Evolutionary conservation across 176 grass and related monocot species (phyloP).

Genomic region (Dactylis glomerata): DNA sequence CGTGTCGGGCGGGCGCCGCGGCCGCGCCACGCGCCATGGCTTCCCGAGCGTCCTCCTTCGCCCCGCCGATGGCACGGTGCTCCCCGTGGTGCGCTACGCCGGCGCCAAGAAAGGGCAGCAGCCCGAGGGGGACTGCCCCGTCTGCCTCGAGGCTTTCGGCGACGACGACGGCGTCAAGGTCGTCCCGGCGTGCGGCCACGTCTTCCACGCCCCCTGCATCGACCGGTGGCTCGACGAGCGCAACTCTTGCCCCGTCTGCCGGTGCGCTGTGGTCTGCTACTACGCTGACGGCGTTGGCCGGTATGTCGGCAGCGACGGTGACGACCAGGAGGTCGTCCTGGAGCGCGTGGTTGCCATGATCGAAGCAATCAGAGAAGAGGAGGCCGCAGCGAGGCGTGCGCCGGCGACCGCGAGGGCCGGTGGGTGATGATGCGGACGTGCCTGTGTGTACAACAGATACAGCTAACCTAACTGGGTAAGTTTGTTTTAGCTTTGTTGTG

Average conservation of each 20-base stretch:
- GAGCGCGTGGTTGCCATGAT: slow-evolving; percentile 51
- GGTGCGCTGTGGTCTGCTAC: slow-evolving; percentile 44
- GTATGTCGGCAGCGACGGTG: background rate
- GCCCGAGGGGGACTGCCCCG: slow-evolving; percentile 51
- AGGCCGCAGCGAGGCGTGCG: slow-evolving; percentile 17
- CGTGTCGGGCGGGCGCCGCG: slow-evolving; percentile 16
- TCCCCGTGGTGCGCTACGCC: slow-evolving; percentile 37
- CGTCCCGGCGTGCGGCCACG: slow-evolving; percentile 54
- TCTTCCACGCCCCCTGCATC: slow-evolving; percentile 70
- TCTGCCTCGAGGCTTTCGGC: slow-evolving; percentile 60
- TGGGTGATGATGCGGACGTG: slow-evolving; percentile 3
- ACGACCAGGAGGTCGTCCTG: slow-evolving; percentile 46
- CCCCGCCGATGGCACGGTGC: background rate
- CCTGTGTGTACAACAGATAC: slow-evolving; percentile 22
- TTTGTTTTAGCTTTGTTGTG: slow-evolving; percentile 20
- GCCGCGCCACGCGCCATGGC: slow-evolving; percentile 35
- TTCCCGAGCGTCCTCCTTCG: slow-evolving; percentile 25
- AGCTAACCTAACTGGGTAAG: slow-evolving; percentile 46
- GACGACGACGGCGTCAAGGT: slow-evolving; percentile 60
- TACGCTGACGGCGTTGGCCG: background rate
- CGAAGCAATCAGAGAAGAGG: slow-evolving; percentile 39
- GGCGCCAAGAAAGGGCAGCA: slow-evolving; percentile 20
- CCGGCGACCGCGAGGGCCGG: background rate
- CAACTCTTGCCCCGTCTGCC: slow-evolving; percentile 66
- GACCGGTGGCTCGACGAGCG: slow-evolving; percentile 61